These are phyloP conservation scores for Cutaneotrichosporon daszewskae DNA, from an alignment of 1,284 basidiomycete genomes.

Conservation along the genomic window DNA sequence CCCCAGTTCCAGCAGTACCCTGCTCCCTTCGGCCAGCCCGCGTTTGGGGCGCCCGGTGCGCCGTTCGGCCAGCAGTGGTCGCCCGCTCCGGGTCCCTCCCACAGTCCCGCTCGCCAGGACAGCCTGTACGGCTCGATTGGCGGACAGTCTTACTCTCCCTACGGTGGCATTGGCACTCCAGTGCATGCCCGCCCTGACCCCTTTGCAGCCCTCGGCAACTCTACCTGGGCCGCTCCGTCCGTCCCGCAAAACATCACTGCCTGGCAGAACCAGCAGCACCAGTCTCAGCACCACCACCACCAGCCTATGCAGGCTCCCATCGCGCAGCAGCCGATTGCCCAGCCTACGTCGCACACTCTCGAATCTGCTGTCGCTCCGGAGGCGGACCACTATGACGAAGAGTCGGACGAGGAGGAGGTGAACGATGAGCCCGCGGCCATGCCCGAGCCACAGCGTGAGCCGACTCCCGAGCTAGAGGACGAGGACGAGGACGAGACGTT, in stretches of 20 bases:
- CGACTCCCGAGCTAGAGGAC: constrained; percentile 1
- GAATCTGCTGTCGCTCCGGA: too few relatives aligned
- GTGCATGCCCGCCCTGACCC: too few relatives aligned
- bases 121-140: constrained; percentile 17
- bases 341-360: constrained; percentile 10
- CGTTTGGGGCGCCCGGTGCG: constrained; percentile 6
- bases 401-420: too few relatives aligned
- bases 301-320: constrained; percentile 10
- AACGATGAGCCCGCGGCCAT: constrained; percentile 6
- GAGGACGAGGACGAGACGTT: constrained; percentile 6
- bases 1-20: constrained; percentile 6
- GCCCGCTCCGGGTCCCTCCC: constrained; percentile 12
- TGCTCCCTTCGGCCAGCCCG: constrained; percentile 4
- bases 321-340: constrained; percentile 7
- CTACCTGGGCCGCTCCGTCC: too few relatives aligned
- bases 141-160: constrained; percentile 1
- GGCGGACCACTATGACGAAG: too few relatives aligned
- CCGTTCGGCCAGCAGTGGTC: constrained; percentile 11
- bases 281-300: constrained; percentile 10
- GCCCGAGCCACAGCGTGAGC: constrained; percentile 5
- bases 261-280: constrained; percentile 15
- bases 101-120: constrained; percentile 15
- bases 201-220: too few relatives aligned
- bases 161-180: constrained; percentile 19
- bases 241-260: not conserved